Conservation (phyloP, 495 filamentous ascomycete genomes). For the Xylaria bambusicola region DNA sequence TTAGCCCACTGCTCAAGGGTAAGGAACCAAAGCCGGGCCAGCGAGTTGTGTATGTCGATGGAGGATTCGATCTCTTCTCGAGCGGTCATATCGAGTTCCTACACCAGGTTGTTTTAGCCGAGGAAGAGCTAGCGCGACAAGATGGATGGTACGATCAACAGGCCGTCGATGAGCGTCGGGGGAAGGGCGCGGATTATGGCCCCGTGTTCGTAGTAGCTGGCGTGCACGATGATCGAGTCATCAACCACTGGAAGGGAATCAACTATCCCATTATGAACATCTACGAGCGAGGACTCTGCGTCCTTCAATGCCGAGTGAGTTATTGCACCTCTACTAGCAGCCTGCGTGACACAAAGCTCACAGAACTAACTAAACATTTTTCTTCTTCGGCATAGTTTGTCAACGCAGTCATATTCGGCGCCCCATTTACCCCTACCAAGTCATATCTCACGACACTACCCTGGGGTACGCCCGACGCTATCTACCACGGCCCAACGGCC, state of each 20-base stretch:
- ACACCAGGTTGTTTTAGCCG: conserved; percentile 66
- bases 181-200: conserved; percentile 69
- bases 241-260: conserved; percentile 92
- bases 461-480: conserved; percentile 70
- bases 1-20: conserved; percentile 66
- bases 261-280: conserved; percentile 99
- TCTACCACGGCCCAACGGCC: conserved; percentile 93
- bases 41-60: conserved; percentile 89
- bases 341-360: neutral
- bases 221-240: conserved; percentile 89
- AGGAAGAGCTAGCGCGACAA: conserved; percentile 64
- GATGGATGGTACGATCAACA: conserved; percentile 74
- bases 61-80: conserved; percentile 96
- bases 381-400: conserved; percentile 68
- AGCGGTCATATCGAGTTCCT: conserved; percentile 96
- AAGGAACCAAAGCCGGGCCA: conserved; percentile 70
- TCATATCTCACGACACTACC: conserved; percentile 75
- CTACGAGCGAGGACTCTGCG: conserved; percentile 92
- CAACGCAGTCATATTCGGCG: conserved; percentile 81
- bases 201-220: conserved; percentile 87
- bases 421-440: conserved; percentile 79
- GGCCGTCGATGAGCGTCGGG: conserved; percentile 59
- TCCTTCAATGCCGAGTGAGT: conserved; percentile 85
- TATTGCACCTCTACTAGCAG: conserved; percentile 7
- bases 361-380: conserved; percentile 17